phyloP scores from a whole-genome alignment of 345 rosid species.

The Bruguiera gymnorhiza region DNA sequence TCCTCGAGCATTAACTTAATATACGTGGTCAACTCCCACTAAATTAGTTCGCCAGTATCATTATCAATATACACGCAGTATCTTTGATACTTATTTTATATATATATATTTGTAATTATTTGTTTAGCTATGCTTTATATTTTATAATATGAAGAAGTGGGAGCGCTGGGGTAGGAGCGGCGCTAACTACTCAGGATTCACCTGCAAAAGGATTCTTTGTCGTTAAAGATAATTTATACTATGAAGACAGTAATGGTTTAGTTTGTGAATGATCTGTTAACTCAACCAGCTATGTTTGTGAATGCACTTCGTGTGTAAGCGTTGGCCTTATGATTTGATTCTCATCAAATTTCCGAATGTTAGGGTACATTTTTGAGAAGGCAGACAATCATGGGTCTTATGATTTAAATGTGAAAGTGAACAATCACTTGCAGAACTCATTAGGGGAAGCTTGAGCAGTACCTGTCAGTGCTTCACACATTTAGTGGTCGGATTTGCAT shows the following conservation, averaged over 20 bases:
- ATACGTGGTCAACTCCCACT: conserved; percentile 5
- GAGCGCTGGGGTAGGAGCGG: too few species aligned
- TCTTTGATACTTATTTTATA: too few species aligned
- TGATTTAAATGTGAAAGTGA: background rate
- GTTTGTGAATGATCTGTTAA: conserved; percentile 19
- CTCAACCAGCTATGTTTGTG: background rate
- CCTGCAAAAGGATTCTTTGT: too few species aligned
- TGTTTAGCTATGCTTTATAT: too few species aligned
- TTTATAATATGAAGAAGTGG: too few species aligned
- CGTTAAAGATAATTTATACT: too few species aligned
- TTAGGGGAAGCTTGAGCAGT: background rate
- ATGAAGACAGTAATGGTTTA: too few species aligned
- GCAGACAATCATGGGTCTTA: conserved; percentile 13
- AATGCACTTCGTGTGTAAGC: background rate
- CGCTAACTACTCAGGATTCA: too few species aligned
- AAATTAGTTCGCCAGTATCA: background rate
- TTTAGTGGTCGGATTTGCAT: background rate
- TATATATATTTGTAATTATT: too few species aligned
- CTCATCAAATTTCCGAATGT: conserved; percentile 18
- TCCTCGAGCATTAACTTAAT: background rate
- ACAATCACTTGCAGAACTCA: background rate
- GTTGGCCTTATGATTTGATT: conserved; percentile 28
- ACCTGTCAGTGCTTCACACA: background rate
- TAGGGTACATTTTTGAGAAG: conserved; percentile 20
- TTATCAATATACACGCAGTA: too few species aligned